Conservation (phyloP, 805 yeast genomes). For the Isabelozyma gotoi region DNA sequence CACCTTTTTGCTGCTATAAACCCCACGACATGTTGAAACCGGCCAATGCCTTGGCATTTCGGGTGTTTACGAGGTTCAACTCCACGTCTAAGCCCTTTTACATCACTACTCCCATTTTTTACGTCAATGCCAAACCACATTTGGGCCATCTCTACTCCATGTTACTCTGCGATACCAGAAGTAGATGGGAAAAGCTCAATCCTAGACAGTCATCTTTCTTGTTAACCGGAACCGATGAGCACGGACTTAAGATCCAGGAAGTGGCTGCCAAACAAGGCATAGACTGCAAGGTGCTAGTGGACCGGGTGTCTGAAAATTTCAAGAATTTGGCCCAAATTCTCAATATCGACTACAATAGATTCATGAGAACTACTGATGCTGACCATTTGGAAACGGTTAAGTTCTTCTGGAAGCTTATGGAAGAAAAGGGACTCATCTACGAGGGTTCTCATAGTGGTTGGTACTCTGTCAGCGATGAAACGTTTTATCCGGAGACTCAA, state of each 20-base stretch:
- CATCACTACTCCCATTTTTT: conserved; percentile 90
- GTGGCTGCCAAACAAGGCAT: conserved; percentile 61
- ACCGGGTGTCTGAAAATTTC: conserved; percentile 64
- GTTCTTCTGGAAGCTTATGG: conserved; percentile 66
- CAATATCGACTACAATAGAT: conserved; percentile 64
- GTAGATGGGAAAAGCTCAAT: conserved; percentile 63
- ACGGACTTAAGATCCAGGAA: conserved; percentile 88
- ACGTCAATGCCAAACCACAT: conserved; percentile 94
- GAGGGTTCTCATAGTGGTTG: conserved; percentile 88
- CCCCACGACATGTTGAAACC: too few species aligned
- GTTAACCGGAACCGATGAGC: conserved; percentile 96
- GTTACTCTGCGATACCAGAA: conserved; percentile 76
- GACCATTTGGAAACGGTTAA: conserved; percentile 72
- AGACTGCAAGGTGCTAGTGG: conserved; percentile 69
- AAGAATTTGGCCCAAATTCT: conserved; percentile 58
- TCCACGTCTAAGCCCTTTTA: conserved; percentile 38
- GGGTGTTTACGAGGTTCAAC: neutral
- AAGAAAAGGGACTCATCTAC: conserved; percentile 65
- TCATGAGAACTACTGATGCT: conserved; percentile 85
- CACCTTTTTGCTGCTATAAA: too few species aligned
- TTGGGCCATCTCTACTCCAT: conserved; percentile 90
- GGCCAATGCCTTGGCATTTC: too few species aligned
- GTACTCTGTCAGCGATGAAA: conserved; percentile 93
- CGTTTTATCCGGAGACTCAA: conserved; percentile 85
- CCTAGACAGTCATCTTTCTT: conserved; percentile 43